Percentiles rank a stretch among this genome's conserved stretches.
Evolutionary conservation across 2,329 filamentous ascomycete genomes (phyloP).

Genomic region (Xylariaceae sp.): DNA sequence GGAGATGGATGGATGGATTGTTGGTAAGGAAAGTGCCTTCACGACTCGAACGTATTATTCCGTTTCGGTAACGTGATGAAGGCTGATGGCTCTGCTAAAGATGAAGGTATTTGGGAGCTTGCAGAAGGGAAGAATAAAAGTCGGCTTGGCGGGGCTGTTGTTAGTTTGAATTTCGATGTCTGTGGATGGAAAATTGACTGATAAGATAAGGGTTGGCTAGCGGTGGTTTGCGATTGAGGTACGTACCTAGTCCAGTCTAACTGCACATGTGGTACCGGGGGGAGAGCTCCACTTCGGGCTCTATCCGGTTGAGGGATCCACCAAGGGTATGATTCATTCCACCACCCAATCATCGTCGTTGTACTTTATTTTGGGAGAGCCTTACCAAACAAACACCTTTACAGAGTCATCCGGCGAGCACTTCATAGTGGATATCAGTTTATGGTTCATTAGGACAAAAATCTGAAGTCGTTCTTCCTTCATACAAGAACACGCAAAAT

Average conservation of each 20-base stretch:
- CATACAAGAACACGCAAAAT: no score
- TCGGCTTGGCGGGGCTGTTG: conserved; percentile 14
- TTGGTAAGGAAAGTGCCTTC: conserved; percentile 57
- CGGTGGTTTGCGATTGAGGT: no score
- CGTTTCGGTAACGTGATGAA: conserved; percentile 78
- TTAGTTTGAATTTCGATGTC: conserved; percentile 23
- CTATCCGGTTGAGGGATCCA: no score
- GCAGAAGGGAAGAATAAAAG: conserved; percentile 16
- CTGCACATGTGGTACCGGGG: no score
- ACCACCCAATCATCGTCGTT: conserved; percentile 9
- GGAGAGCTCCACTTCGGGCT: no score
- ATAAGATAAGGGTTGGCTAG: conserved; percentile 34
- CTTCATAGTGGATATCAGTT: conserved; percentile 13
- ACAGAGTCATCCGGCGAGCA: conserved; percentile 36
- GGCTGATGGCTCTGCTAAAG: conserved; percentile 23
- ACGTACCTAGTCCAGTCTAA: conserved; percentile 6
- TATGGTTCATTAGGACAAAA: conserved; percentile 18
- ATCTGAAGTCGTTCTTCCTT: no score
- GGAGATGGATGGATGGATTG: conserved; percentile 10
- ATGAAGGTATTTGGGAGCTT: conserved; percentile 11
- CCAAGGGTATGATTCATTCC: no score
- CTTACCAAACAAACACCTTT: background rate
- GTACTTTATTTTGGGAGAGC: background rate
- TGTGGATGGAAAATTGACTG: conserved; percentile 24
- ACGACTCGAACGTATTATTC: conserved; percentile 60